Evolutionary conservation across 805 yeast species (phyloP).

Genomic region (Metschnikowia drakensbergensis): DNA sequence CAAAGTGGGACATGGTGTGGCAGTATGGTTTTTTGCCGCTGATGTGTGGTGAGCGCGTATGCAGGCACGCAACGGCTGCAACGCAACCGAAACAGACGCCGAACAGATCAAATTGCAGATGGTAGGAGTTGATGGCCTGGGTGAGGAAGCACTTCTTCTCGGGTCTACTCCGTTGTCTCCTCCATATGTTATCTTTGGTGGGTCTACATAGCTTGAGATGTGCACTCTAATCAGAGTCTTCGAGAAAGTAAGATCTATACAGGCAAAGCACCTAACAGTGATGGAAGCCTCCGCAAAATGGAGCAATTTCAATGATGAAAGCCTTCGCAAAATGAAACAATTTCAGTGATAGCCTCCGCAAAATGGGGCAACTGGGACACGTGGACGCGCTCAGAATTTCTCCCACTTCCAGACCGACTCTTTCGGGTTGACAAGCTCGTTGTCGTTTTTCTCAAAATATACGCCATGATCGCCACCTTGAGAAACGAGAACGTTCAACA

Average conservation of each 20-base stretch:
- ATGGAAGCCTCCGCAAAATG: too few species aligned
- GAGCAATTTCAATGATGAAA: too few species aligned
- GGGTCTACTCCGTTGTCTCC: too few species aligned
- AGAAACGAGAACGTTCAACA: conserved; percentile 28
- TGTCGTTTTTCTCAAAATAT: conserved; percentile 28
- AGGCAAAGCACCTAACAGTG: too few species aligned
- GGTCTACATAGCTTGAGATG: too few species aligned
- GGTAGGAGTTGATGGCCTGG: too few species aligned
- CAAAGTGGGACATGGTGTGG: conserved; percentile 1
- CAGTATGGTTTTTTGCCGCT: not conserved
- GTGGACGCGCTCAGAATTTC: conserved; percentile 22
- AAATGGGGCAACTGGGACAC: not conserved
- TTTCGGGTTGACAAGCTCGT: conserved; percentile 44
- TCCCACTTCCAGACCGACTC: conserved; percentile 44
- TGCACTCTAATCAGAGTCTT: too few species aligned
- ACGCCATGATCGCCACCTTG: conserved; percentile 41
- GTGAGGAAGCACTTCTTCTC: too few species aligned
- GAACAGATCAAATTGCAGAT: not conserved
- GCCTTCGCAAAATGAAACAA: too few species aligned
- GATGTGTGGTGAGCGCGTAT: not conserved
- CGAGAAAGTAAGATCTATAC: too few species aligned
- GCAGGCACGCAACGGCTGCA: not conserved
- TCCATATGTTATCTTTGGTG: too few species aligned
- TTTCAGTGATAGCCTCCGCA: too few species aligned
- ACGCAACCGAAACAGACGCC: not conserved